Evolutionary conservation across 805 yeast genomes (phyloP).

Genomic region (Candida maltosa): DNA sequence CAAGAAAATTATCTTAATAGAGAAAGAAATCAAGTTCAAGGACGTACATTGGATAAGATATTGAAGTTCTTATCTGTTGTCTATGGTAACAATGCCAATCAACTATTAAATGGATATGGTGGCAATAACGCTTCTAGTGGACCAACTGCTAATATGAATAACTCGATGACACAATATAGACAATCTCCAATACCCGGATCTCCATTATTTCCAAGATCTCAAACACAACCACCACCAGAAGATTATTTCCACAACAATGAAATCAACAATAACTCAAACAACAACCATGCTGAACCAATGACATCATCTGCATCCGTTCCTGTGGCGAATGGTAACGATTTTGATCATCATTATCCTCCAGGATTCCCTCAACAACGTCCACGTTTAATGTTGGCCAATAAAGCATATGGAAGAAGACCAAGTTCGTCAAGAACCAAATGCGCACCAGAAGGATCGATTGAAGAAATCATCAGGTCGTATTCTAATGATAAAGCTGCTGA

Average conservation of each 20-base stretch:
- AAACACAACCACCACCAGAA: slow-evolving; percentile 6
- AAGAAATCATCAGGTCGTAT: slow-evolving; percentile 27
- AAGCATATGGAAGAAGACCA: slow-evolving; percentile 15
- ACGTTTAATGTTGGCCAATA: slow-evolving; percentile 39
- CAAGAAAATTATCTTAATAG: slow-evolving; percentile 79
- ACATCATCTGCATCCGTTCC: no score
- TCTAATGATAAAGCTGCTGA: slow-evolving; percentile 16
- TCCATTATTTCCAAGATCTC: slow-evolving; percentile 4
- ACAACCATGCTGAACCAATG: no score
- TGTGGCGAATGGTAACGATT: no score
- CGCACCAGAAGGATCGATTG: slow-evolving; percentile 17
- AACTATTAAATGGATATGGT: slow-evolving; percentile 35
- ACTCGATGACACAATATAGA: slow-evolving; percentile 13
- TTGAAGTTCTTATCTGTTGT: slow-evolving; percentile 82
- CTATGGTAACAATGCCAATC: slow-evolving; percentile 61
- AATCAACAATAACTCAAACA: slow-evolving; percentile 5
- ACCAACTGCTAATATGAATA: slow-evolving; percentile 9
- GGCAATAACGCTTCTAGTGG: slow-evolving; percentile 4
- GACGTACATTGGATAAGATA: slow-evolving; percentile 84
- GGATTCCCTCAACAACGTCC: slow-evolving; percentile 25
- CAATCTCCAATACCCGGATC: slow-evolving; percentile 4
- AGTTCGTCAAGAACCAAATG: slow-evolving; percentile 3
- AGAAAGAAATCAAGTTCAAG: slow-evolving; percentile 81
- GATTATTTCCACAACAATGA: not conserved
- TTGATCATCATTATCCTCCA: no score